Conservation (phyloP, 108 stramenopile genomes). For the Stephanodiscus triporus region DNA sequence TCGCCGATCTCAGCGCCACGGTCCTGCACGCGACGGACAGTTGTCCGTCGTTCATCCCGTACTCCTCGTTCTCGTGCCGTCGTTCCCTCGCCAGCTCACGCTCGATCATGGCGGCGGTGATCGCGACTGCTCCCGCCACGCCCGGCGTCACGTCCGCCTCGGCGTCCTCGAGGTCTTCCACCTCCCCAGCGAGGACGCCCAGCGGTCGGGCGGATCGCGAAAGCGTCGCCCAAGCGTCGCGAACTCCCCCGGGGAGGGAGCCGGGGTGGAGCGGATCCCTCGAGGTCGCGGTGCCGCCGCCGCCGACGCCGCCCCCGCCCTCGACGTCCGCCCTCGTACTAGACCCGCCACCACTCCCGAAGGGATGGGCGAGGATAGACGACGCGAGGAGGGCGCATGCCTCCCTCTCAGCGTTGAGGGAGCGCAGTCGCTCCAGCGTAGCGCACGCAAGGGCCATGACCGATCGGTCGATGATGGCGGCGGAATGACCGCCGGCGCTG, state of each 20-base stretch:
- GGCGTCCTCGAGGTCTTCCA: conserved; percentile 18
- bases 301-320: not conserved
- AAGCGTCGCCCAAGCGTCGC: conserved; percentile 69
- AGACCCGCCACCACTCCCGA: conserved; percentile 16
- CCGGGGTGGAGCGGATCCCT: conserved; percentile 43
- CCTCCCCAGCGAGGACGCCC: conserved; percentile 12
- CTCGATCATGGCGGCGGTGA: conserved; percentile 42
- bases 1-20: conserved; percentile 40
- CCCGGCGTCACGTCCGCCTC: not conserved
- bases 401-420: conserved; percentile 70
- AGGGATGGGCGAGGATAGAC: conserved; percentile 55
- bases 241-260: conserved; percentile 64
- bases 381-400: conserved; percentile 64
- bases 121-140: not conserved
- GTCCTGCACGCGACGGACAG: conserved; percentile 58
- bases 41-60: conserved; percentile 62
- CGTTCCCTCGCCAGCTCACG: conserved; percentile 31
- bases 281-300: conserved; percentile 11
- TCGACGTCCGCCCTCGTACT: conserved; percentile 2
- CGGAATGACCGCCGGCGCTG: not conserved
- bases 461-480: conserved; percentile 1
- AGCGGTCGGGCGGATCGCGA: conserved; percentile 29
- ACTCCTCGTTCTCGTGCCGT: conserved; percentile 34
- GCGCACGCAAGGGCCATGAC: conserved; percentile 4
- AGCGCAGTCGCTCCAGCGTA: conserved; percentile 65